Base-by-base conservation (phyloP, 306 rosid species). In the Glycine latifolia region DNA sequence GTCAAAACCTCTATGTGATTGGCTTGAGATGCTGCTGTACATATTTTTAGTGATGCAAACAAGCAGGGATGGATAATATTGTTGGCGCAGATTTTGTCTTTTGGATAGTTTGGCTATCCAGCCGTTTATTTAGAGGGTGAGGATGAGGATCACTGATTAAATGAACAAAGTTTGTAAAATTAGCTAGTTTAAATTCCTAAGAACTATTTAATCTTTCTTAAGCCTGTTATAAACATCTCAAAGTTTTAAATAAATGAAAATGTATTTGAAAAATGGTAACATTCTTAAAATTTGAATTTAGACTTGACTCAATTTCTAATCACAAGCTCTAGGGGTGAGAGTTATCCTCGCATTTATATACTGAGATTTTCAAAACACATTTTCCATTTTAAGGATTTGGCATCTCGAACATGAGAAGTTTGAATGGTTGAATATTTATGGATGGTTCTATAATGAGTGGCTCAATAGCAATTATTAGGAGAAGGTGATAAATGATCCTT, bases 1-100 rank as follows among this genome's bases (percentile, higher is more conserved):
- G 79, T 81, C 70, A 41, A 56, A 44, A 31, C 35, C 79, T 60
- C 47, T 54, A 35, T 75, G 72, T 79, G 89, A 85, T 81, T 76
- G 87, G 91, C 91, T 83, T 73, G 89, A 84, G 87, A 70, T 85
- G 91, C 85, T 88, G 86, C 88, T 86, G 97, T 93, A 90, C 89
- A 91, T 91, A 89, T 87, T 81, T 89, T 75, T 82, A 84, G 31
- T 26, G 31, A 26, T 26, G 31, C 31, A 26, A 26, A 26, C 31
- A 26, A 26, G 31, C 31, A 79, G 87, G 90, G 74, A 65, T 13
- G 15, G 8, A 66, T 26, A 26, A 26, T 41, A 65, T 70, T 79
- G 71, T 85, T 35, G 86, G 87, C 41, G 66, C 87, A 75, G 87
- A 73, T 88, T 75, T 66, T 43, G 66, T 67, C 72, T 63, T 82